These are phyloP conservation scores for Athelia sp. DNA, from an alignment of 1,284 basidiomycete genomes.

Conservation along the genomic window DNA sequence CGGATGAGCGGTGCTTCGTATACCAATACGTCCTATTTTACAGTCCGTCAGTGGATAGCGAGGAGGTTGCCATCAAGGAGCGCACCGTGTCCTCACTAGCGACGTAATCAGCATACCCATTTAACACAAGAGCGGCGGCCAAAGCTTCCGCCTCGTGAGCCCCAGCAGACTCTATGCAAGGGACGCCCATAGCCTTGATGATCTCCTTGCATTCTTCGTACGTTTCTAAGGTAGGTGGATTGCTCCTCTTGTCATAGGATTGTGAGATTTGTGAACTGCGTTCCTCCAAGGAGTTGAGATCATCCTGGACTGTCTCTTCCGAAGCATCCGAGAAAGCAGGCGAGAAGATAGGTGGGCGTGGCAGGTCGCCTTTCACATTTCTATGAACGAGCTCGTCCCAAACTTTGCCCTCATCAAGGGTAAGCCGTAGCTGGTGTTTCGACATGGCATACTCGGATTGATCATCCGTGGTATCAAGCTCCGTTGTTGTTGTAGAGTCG, in stretches of 20 bases:
- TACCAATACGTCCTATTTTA: slow-evolving; percentile 63
- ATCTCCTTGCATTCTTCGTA: slow-evolving; percentile 64
- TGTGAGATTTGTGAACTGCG: slow-evolving; percentile 52
- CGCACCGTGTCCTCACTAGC: slow-evolving; percentile 82
- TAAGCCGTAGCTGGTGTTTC: slow-evolving; percentile 58
- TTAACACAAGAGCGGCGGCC: slow-evolving; percentile 67
- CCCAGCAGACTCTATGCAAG: slow-evolving; percentile 60
- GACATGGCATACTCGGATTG: slow-evolving; percentile 50
- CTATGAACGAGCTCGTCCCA: slow-evolving; percentile 44
- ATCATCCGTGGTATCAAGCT: slow-evolving; percentile 19
- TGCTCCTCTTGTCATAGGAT: slow-evolving; percentile 57
- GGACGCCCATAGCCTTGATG: slow-evolving; percentile 71
- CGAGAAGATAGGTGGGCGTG: neutral
- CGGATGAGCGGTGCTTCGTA: slow-evolving; percentile 78
- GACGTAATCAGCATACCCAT: slow-evolving; percentile 77
- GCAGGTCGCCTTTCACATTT: neutral
- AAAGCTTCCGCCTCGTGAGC: slow-evolving; percentile 82
- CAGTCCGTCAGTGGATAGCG: neutral
- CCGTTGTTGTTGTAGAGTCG: slow-evolving; percentile 19
- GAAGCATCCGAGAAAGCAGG: slow-evolving; percentile 3
- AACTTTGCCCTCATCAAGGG: slow-evolving; percentile 54
- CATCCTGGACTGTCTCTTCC: slow-evolving; percentile 16
- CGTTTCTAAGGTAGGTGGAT: slow-evolving; percentile 52
- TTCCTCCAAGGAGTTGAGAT: slow-evolving; percentile 34
- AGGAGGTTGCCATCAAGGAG: too few relatives aligned